Conservation (phyloP, 257 asterid genomes). For the Verbena officinalis region DNA sequence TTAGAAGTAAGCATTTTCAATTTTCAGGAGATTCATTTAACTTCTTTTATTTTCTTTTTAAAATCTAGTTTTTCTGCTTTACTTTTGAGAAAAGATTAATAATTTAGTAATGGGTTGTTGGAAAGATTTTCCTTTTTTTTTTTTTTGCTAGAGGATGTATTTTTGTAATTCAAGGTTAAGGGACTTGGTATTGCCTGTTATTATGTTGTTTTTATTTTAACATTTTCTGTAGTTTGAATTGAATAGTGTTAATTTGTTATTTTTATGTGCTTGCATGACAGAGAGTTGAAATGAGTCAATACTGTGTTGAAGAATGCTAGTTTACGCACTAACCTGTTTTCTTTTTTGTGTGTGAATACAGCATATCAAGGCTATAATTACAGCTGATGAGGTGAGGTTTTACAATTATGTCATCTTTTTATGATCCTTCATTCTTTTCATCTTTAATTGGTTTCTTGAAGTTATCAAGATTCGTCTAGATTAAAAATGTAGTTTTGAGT, state of each 20-base stretch:
- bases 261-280: not conserved
- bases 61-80: not conserved
- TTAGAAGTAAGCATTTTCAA: conserved; percentile 44
- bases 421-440: not conserved
- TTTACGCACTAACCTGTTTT: not conserved
- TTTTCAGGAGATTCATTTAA: not conserved
- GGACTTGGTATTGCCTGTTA: not conserved
- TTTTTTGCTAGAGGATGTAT: too few relatives aligned
- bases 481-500: not conserved
- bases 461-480: not conserved
- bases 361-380: conserved; percentile 89
- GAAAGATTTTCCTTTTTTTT: not conserved
- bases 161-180: too few relatives aligned
- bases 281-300: not conserved
- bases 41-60: not conserved
- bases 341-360: conserved; percentile 39
- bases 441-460: not conserved
- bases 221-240: not conserved
- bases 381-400: conserved; percentile 71
- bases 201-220: not conserved
- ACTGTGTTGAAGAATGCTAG: not conserved
- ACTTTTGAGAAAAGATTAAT: not conserved
- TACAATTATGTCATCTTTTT: not conserved
- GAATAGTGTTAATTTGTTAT: not conserved
- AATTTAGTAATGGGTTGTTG: not conserved